Conservation (phyloP, 352 stramenopile genomes). For the Pythium volutum region DNA sequence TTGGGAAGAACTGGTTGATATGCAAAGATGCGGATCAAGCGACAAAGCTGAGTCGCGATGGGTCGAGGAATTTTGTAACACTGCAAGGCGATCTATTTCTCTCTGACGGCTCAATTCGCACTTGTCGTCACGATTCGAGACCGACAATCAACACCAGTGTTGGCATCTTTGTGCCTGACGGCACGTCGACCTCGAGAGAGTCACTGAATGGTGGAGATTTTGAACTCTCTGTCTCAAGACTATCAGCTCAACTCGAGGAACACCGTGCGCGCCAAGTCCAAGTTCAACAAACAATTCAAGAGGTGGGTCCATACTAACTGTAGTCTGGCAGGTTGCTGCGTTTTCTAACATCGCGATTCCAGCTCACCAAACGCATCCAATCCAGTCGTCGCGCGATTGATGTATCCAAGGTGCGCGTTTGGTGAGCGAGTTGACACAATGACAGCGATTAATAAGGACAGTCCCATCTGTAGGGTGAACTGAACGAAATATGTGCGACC, state of each 20-base stretch:
- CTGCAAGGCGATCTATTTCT: conserved; percentile 29
- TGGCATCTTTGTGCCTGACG: neutral
- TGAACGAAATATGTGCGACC: neutral
- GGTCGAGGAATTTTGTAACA: conserved; percentile 24
- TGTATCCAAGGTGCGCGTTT: neutral
- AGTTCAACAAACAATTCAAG: neutral
- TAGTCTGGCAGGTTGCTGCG: neutral
- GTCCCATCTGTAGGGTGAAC: neutral
- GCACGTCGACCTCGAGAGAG: too few species aligned
- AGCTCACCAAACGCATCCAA: conserved; percentile 1
- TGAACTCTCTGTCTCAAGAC: neutral
- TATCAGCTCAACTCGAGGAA: neutral
- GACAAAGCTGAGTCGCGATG: neutral
- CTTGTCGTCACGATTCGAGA: neutral
- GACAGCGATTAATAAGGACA: neutral
- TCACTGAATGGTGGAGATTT: neutral
- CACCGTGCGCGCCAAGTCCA: neutral
- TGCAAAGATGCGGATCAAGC: conserved; percentile 20
- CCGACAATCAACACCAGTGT: neutral
- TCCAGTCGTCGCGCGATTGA: neutral
- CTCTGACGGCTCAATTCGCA: conserved; percentile 29
- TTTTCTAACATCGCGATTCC: neutral
- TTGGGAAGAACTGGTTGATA: conserved; percentile 23
- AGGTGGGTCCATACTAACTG: neutral
- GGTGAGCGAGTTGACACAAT: neutral